A percentile compares a stretch with the other conserved stretches of the same genome.
Evolutionary conservation across 176 grass and related monocot species (phyloP).

Genomic region (Musa itinerans): DNA sequence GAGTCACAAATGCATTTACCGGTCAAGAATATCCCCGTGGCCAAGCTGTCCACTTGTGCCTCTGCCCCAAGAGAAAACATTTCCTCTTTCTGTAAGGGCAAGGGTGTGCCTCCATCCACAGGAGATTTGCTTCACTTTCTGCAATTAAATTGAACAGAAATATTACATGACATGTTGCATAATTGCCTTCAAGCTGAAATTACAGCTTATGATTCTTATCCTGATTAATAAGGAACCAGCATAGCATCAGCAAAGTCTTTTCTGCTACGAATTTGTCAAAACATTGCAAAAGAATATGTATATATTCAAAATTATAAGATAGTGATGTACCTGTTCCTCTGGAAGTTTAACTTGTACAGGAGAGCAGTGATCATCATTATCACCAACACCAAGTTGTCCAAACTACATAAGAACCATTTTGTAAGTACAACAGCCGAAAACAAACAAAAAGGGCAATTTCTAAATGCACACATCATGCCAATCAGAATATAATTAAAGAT

Average conservation of each 20-base stretch:
- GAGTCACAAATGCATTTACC: conserved; percentile 25
- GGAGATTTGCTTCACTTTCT: conserved; percentile 77
- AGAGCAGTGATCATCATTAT: conserved; percentile 74
- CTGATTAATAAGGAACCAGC: too few relatives aligned
- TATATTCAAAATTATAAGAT: not conserved
- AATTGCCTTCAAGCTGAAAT: not conserved
- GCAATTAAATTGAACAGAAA: not conserved
- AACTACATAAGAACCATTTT: conserved; percentile 45
- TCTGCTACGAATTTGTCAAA: too few relatives aligned
- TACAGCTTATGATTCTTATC: not conserved
- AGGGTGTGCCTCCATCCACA: conserved; percentile 98
- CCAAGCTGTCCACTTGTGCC: conserved; percentile 96
- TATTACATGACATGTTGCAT: not conserved
- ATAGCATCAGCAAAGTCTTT: too few relatives aligned
- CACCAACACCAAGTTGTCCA: conserved; percentile 83
- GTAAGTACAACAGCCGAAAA: not conserved
- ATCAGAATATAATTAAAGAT: conserved; percentile 4
- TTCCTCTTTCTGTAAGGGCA: conserved; percentile 79
- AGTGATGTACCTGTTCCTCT: conserved; percentile 59
- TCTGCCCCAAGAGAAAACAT: conserved; percentile 96
- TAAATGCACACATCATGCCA: not conserved
- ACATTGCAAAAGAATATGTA: too few relatives aligned
- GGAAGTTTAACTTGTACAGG: conserved; percentile 70
- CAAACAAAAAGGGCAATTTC: not conserved
- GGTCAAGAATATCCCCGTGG: conserved; percentile 87